Evolutionary conservation across 2,329 filamentous ascomycete genomes (phyloP).

Genomic region (Malbranchea zuffiana): DNA sequence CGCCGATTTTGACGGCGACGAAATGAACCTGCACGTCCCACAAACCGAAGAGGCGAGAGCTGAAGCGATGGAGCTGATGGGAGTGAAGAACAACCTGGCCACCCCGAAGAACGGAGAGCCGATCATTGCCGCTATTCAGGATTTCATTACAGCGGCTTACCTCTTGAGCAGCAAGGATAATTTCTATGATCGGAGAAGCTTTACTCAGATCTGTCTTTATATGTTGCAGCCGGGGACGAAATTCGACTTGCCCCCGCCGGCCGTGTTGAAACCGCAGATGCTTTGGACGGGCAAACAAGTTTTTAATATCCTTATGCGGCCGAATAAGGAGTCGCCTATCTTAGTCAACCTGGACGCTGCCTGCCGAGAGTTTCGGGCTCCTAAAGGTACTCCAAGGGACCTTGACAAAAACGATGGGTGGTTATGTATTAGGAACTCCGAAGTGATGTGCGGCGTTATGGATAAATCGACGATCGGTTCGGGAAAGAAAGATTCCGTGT

Average conservation of each 20-base stretch:
- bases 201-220: slow-evolving; percentile 80
- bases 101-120: slow-evolving; percentile 97
- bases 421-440: slow-evolving; percentile 88
- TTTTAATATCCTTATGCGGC: slow-evolving; percentile 83
- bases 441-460: slow-evolving; percentile 95
- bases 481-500: slow-evolving; percentile 95
- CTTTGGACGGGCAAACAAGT: slow-evolving; percentile 97
- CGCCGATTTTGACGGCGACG: slow-evolving; percentile 96
- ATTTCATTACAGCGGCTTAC: slow-evolving; percentile 95
- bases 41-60: slow-evolving; percentile 94
- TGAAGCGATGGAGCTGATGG: slow-evolving; percentile 94
- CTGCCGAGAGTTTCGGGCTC: slow-evolving; percentile 58
- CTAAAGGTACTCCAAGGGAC: slow-evolving; percentile 36
- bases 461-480: slow-evolving; percentile 96
- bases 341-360: slow-evolving; percentile 87
- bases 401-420: slow-evolving; percentile 82
- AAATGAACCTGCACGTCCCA: slow-evolving; percentile 97
- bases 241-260: slow-evolving; percentile 76
- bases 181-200: slow-evolving; percentile 81
- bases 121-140: slow-evolving; percentile 97
- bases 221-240: slow-evolving; percentile 76
- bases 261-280: slow-evolving; percentile 71
- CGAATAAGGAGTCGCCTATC: slow-evolving; percentile 72
- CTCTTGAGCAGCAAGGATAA: slow-evolving; percentile 83
- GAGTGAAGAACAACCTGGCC: slow-evolving; percentile 88